A percentile compares a stretch with the other conserved stretches of the same genome.
These are phyloP conservation scores for Populus trichocarpa DNA, from an alignment of 441 rosid species.

Conservation along the genomic window DNA sequence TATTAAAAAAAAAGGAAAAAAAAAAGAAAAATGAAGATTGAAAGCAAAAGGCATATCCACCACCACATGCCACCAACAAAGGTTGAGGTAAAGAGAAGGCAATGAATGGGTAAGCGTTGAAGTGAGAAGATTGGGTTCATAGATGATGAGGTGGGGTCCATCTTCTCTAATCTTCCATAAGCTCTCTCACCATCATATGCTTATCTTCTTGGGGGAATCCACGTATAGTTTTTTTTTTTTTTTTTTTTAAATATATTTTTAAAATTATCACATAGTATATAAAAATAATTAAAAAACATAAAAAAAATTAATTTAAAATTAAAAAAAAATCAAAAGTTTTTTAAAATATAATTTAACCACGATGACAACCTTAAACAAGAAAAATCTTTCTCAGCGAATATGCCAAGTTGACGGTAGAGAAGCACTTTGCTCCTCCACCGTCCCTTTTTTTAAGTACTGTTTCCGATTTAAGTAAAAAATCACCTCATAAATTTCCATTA, in stretches of 20 bases:
- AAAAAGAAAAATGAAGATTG: background rate
- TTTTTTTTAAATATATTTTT: no score
- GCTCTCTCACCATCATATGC: background rate
- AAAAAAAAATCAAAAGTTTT: no score
- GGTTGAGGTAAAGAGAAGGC: slow-evolving; percentile 14
- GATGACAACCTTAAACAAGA: slow-evolving; percentile 8
- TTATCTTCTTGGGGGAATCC: no score
- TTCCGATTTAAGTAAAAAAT: background rate
- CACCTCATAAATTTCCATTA: slow-evolving; percentile 16
- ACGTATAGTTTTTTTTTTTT: no score
- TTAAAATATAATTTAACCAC: no score
- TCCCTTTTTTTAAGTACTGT: slow-evolving; percentile 2
- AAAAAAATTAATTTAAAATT: no score
- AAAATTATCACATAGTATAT: no score
- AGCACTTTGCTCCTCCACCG: slow-evolving; percentile 31
- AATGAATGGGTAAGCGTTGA: background rate
- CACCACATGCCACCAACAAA: slow-evolving; percentile 23
- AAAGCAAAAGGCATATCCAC: slow-evolving; percentile 14
- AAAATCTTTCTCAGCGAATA: slow-evolving; percentile 34
- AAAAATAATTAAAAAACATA: no score
- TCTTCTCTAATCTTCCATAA: slow-evolving; percentile 20
- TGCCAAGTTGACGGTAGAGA: slow-evolving; percentile 47
- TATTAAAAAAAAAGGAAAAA: background rate
- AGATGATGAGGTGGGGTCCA: slow-evolving; percentile 27
- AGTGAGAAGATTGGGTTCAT: background rate